Percentiles rank a stretch among this genome's conserved stretches.
Evolutionary conservation across 2,329 filamentous ascomycete species (phyloP).

Genomic region (Curvularia hawaiiensis): DNA sequence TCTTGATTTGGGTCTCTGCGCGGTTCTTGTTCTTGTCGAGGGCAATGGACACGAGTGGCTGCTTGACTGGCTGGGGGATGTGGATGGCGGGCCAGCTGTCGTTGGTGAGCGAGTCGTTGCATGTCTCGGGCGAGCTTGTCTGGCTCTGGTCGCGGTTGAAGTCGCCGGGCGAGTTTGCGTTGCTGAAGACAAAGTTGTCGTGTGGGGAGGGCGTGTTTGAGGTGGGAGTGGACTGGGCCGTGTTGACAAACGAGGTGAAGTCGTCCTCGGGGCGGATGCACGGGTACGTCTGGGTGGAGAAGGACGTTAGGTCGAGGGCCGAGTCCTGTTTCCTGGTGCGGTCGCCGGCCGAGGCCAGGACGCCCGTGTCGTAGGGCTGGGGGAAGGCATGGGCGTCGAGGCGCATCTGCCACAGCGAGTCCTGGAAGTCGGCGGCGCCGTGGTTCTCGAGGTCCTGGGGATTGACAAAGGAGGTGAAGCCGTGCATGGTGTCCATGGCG

Average conservation of each 20-base stretch:
- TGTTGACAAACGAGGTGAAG: conserved; percentile 26
- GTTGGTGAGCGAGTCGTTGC: conserved; percentile 26
- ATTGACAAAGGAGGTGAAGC: conserved; percentile 27
- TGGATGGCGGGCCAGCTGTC: conserved; percentile 35
- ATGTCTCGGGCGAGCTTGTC: conserved; percentile 38
- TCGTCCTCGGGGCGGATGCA: conserved; percentile 25
- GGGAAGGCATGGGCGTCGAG: conserved; percentile 12
- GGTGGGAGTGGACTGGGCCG: conserved; percentile 28
- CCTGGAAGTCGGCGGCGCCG: conserved; percentile 19
- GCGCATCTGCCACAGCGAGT: conserved; percentile 20
- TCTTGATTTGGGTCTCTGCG: conserved; percentile 95
- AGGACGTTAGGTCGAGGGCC: conserved; percentile 29
- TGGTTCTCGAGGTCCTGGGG: conserved; percentile 23
- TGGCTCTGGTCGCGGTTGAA: conserved; percentile 37
- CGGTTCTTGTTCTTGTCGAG: conserved; percentile 70
- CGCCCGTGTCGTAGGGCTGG: conserved; percentile 10
- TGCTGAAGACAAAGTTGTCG: conserved; percentile 39
- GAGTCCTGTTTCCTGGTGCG: conserved; percentile 30
- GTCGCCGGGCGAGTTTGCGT: conserved; percentile 40
- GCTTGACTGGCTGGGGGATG: conserved; percentile 33
- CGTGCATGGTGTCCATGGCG: conserved; percentile 27
- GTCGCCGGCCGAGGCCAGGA: conserved; percentile 14
- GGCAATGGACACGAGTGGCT: conserved; percentile 27
- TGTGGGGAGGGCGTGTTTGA: conserved; percentile 39
- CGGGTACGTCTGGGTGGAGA: conserved; percentile 16